Evolutionary conservation across 768 basidiomycete genomes (phyloP).

Genomic region (Xerocomellus intermedius): DNA sequence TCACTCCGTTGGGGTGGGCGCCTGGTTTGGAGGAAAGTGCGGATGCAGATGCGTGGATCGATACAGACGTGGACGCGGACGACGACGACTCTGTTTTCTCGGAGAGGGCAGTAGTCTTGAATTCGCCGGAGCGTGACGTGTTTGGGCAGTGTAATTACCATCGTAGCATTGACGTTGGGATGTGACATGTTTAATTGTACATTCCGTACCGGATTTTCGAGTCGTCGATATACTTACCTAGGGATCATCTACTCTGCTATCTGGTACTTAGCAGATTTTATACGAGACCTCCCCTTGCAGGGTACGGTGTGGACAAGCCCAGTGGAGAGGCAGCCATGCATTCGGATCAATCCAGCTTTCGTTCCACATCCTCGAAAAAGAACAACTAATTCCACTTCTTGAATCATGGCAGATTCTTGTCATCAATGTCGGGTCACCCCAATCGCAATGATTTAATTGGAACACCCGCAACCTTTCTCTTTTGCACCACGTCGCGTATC

Average conservation of each 20-base stretch:
- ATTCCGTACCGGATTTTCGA: not conserved
- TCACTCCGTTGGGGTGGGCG: conserved; percentile 8
- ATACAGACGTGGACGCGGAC: conserved; percentile 38
- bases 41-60: conserved; percentile 37
- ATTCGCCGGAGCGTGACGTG: conserved; percentile 8
- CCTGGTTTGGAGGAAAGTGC: conserved; percentile 9
- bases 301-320: not conserved
- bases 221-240: not conserved
- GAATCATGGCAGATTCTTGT: too few relatives aligned
- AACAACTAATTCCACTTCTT: too few relatives aligned
- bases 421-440: too few relatives aligned
- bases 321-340: too few relatives aligned
- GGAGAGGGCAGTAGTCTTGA: conserved; percentile 13
- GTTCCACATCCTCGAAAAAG: too few relatives aligned
- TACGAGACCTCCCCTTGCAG: not conserved
- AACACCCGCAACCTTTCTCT: too few relatives aligned
- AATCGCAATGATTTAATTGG: too few relatives aligned
- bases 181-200: not conserved
- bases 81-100: conserved; percentile 21
- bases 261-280: not conserved
- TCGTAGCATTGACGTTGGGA: not conserved
- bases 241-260: not conserved
- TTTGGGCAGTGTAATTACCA: conserved; percentile 4
- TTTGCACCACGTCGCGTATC: too few relatives aligned
- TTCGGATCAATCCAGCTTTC: too few relatives aligned